Evolutionary conservation across 768 basidiomycete species (phyloP), one percentile per base, ranked within the genome.

Genomic region (Suillus spraguei): DNA sequence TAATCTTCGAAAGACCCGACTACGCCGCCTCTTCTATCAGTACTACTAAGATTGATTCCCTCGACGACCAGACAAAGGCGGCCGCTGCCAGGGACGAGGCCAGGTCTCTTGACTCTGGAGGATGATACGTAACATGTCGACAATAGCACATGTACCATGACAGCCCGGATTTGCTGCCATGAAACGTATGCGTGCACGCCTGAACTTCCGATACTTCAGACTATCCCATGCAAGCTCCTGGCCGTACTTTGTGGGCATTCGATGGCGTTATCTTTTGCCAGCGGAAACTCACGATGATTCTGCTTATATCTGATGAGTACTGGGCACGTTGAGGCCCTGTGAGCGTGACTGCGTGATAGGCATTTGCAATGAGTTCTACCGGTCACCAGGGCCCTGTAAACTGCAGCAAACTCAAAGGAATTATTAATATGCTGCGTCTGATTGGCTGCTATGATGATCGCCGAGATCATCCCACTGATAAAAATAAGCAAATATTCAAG

Each of bases 391-490:
- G 41, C 41, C 41, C 2, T 22, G 44, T n/a, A n/a, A 46, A n/a
- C n/a, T n/a, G n/a, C n/a, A n/a, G n/a, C n/a, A n/a, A n/a, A 22
- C 46, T 42, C 5, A 9, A 42, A 42, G 14, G 28, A 24, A 24
- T 49, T 24, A 16, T n/a, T n/a, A 44, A n/a, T 46, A 46, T 8
- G 14, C 22, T 2, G 2, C 49, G 7, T 32, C 14, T 49, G 47
- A 9, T 49, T 49, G 49, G 49, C 24, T 49, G 14, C 14, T 14
- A 49, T 3, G 28, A 52, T 52, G 50, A 32, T 52, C 8, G 9
- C 50, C 50, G 50, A 52, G 50, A 17, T 32, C 50, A 32, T 52
- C 50, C 24, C 38, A 58, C 24, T 38, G 38, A 20, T 58, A 58
- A 58, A 58, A 58, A 58, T 58, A 58, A 28, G 24, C 9, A 20